Base-by-base conservation (phyloP, 2,329 filamentous ascomycete genomes). In the Penicillium occitanis region DNA sequence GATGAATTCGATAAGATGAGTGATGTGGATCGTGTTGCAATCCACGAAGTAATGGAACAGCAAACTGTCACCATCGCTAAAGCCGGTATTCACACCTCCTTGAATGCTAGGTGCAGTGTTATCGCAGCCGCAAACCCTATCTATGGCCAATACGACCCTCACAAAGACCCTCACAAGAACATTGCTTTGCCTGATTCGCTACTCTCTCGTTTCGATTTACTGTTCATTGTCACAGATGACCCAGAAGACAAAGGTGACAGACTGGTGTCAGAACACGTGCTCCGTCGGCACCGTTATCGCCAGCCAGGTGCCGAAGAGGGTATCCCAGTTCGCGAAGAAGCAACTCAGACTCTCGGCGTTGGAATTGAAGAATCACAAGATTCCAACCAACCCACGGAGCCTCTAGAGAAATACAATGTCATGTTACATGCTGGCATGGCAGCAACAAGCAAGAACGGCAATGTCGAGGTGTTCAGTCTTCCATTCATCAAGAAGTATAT, bases 1-100 rank as follows among this genome's bases (percentile, higher is more conserved):
- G 95, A 99, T 76, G 95, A 99, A 75, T 99, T 99, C 72, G 95
- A 99, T 83, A 99, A 99, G 80, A 99, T 99, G 95, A 97, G 93
- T 66, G 95, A 99, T 76, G 90, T 98, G 66, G 95, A 99, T 79
- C 89, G 95, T 76, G 95, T 99, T 3, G 95, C 95, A 57, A 99
- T 99, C 72, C 95, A 99, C 86, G 95, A 99, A 91, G 95, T 99
- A 70, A 99, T 99, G 95, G 95, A 99, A 81, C 95, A 99, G 81
- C 95, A 99, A 80, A 99, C 95, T 0, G 95, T 99, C 68, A 99
- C 95, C 14, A 99, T 99, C 74, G 95, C 95, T 62, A 99, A 99
- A 81, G 95, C 95, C 1, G 95, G 95, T 70, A 99, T 99, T 67
- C 95, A 99, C 79, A 99, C 95, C 0, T 97, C 93, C 2, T 84